Conservation (phyloP, 371 early-diverging fungal genomes). For the Apophysomyces elegans region DNA sequence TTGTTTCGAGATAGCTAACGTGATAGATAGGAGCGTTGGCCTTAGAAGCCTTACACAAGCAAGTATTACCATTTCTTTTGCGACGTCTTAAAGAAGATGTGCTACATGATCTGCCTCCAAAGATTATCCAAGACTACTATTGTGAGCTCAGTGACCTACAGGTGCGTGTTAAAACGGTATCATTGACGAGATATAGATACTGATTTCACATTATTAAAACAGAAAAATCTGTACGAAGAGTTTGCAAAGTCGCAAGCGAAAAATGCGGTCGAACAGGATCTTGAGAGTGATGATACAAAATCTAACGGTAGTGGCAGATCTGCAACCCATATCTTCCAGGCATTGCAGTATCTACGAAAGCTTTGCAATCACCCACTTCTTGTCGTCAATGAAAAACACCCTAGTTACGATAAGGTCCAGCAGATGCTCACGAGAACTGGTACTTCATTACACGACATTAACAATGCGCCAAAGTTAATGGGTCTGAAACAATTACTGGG, state of each 20-base stretch:
- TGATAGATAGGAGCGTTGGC: slow-evolving; percentile 75
- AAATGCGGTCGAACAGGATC: slow-evolving; percentile 55
- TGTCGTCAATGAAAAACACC: slow-evolving; percentile 86
- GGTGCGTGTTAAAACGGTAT: slow-evolving; percentile 16
- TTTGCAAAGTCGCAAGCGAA: slow-evolving; percentile 74
- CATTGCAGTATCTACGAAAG: slow-evolving; percentile 93
- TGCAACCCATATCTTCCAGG: slow-evolving; percentile 94
- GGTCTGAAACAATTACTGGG: slow-evolving; percentile 87
- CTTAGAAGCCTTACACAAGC: slow-evolving; percentile 93
- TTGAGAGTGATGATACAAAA: slow-evolving; percentile 34
- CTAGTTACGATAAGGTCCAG: slow-evolving; percentile 75
- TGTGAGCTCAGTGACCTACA: slow-evolving; percentile 94
- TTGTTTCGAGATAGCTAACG: slow-evolving; percentile 14
- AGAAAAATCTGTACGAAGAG: slow-evolving; percentile 89
- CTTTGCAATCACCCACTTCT: slow-evolving; percentile 96
- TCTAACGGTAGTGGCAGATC: slow-evolving; percentile 40
- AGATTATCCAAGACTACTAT: slow-evolving; percentile 98
- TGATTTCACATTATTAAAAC: slow-evolving; percentile 14
- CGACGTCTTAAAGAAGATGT: slow-evolving; percentile 99
- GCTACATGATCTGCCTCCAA: slow-evolving; percentile 97
- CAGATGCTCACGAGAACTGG: slow-evolving; percentile 62
- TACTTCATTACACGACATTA: slow-evolving; percentile 77
- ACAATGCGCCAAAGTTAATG: slow-evolving; percentile 92
- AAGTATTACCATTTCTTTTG: slow-evolving; percentile 97
- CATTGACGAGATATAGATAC: background rate